Evolutionary conservation across 2,329 filamentous ascomycete genomes (phyloP).

Genomic region (Nemania sp.): DNA sequence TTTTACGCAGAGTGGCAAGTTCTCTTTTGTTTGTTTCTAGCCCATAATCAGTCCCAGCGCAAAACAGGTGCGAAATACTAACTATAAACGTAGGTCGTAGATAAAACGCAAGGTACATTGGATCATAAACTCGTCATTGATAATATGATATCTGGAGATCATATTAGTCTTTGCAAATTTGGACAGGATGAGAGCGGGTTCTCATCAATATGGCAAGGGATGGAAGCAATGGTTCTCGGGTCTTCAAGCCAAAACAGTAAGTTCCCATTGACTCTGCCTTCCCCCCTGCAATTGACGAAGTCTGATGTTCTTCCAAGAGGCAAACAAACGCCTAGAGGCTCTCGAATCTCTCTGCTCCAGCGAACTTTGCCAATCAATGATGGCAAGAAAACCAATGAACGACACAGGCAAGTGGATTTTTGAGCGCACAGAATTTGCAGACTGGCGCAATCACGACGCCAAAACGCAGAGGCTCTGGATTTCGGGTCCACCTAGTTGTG

Average conservation of each 20-base stretch:
- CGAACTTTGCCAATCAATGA: neutral
- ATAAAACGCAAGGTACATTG: neutral
- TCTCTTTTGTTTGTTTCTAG: neutral
- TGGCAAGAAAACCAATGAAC: neutral
- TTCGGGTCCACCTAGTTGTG: too few species aligned
- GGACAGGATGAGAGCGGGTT: neutral
- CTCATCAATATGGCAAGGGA: neutral
- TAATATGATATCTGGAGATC: neutral
- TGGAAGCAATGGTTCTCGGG: neutral
- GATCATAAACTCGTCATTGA: too few species aligned
- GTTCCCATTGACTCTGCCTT: neutral
- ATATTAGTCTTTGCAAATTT: too few species aligned
- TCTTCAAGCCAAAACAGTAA: neutral
- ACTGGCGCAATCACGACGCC: too few species aligned
- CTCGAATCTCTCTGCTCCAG: neutral
- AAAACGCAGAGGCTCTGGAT: too few species aligned
- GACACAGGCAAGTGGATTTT: neutral
- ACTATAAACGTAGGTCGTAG: neutral
- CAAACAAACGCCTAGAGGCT: too few species aligned
- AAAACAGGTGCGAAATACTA: neutral
- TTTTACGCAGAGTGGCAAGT: neutral
- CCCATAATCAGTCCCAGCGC: neutral
- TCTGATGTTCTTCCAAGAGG: too few species aligned
- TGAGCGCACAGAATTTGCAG: neutral
- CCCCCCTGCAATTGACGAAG: too few species aligned